Base-by-base conservation (phyloP, 164 flowering plant species). In the Aristolochia fimbriata region DNA sequence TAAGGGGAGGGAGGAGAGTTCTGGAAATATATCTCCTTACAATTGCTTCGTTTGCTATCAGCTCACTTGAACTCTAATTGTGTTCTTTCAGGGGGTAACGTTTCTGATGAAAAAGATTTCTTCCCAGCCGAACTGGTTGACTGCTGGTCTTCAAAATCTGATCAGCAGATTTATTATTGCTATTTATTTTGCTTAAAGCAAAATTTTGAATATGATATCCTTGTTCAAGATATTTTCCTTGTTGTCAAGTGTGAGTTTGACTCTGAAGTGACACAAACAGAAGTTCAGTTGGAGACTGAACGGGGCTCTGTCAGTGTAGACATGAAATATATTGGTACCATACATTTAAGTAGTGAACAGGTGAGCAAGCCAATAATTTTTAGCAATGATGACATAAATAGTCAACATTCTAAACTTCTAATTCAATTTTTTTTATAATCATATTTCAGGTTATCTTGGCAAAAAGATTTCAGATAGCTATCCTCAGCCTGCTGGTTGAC, bases 41-140 rank as follows among this genome's bases (percentile, higher is more conserved):
- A 37, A 37, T 37, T 37, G 43, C 43, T 37, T 37, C 43, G 8
- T 37, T 37, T 37, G 43, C 43, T 37, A 10, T 37, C 43, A 37
- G 4, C 10, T 37, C 43, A 37, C 12, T 37, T 37, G 43, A 37
- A 37, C 43, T 37, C 12, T 10, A 3, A 37, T 37, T 37, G 8
- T 37, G 43, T 37, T 37, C 10, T 37, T 6, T 0, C 43, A 37
- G 43, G 43, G 43, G 43, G 43, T 10, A 37, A 10, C 1, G 4
- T 37, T 37, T 37, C 43, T 37, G 43, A 37, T 37, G 43, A 78
- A 37, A 77, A 65, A 7, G 24, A 53, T 22, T 92, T 83, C 57
- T 73, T 76, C 41, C 93, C 96, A 3, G 70, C 70, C 21, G 89
- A 87, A 70, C 60, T 92, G 43, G 76, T 85, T 43, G 62, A 67